phyloP scores from a whole-genome alignment of 23 red algal genomes.

The Gracilaria domingensis region DNA sequence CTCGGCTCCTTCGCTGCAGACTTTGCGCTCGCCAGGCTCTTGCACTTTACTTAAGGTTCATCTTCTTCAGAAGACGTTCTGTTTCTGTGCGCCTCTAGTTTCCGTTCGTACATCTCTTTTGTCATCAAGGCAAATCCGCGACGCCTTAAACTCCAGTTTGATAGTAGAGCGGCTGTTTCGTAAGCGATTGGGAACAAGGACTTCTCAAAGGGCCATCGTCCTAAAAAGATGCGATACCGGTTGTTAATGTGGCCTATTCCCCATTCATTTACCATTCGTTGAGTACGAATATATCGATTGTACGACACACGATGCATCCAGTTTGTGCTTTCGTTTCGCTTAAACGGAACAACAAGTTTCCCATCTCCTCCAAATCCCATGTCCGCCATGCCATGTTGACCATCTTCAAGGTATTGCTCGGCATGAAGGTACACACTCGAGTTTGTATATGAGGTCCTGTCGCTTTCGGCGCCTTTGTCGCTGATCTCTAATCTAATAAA shows the following conservation, averaged over 20 bases:
- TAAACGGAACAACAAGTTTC: background rate
- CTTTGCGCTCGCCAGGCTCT: background rate
- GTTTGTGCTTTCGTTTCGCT: conserved; percentile 9
- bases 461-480: conserved; percentile 22
- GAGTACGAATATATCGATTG: conserved; percentile 12
- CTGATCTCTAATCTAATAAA: conserved; percentile 39
- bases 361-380: conserved; percentile 52
- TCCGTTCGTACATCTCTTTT: background rate
- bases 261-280: conserved; percentile 47
- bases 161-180: conserved; percentile 18
- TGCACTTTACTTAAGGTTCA: background rate
- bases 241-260: conserved; percentile 58
- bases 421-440: background rate
- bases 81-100: background rate
- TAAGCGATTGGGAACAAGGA: conserved; percentile 30
- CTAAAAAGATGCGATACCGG: conserved; percentile 27
- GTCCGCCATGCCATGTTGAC: conserved; percentile 54
- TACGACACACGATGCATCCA: conserved; percentile 6
- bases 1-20: too few relatives aligned
- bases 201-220: conserved; percentile 41
- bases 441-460: background rate
- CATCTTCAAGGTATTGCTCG: background rate
- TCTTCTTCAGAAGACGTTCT: background rate
- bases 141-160: conserved; percentile 32
- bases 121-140: conserved; percentile 30